Base-by-base conservation (phyloP, 768 basidiomycete genomes). In the Calocybe gangraenosa region DNA sequence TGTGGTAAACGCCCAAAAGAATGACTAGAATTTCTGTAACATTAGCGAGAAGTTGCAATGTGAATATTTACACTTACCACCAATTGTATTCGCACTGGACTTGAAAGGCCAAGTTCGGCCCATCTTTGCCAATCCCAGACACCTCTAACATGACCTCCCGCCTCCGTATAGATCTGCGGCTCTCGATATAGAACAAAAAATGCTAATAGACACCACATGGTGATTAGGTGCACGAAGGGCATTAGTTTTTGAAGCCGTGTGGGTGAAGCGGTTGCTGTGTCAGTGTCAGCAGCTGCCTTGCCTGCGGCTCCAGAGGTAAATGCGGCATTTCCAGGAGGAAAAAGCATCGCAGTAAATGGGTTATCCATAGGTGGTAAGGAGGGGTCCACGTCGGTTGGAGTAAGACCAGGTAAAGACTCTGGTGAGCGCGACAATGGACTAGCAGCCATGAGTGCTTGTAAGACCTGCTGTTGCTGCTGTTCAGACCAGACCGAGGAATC, bases 1-100 rank as follows among this genome's bases (percentile, higher is more conserved):
- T 0, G 88, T 84, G 31, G 78, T 76, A 48, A 91, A 90, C 7
- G 78, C 82, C 85, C 85, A 89, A 60, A 91, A 87, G 67, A 92
- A 87, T 1, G 86, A 81, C 87, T 90, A 51, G 14, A 32, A 30
- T 15, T 34, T 14, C 37, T 15, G 22, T 37, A 44, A 23, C 32
- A 44, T 7, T 41, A 45, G 35, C n/a, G n/a, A 30, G 18, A 46
- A 3, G 14, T 28, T n/a, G n/a, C n/a, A n/a, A 28, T 11, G 25
- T 11, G 25, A 28, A 20, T 37, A 31, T 20, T 6, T 44, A 25
- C 8, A 69, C 82, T 50, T 54, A 87, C 85, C 64, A 83, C 70
- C 35, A 73, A 54, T 51, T 81, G 79, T 9, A 87, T 72, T 6
- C 70, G 68, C 37, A 57, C 38, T 31, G 73, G 60, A 30, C 57